Evolutionary conservation across 2,329 filamentous ascomycete species (phyloP), one percentile per base, ranked within the genome.

Genomic region (Trichophyton rubrum): DNA sequence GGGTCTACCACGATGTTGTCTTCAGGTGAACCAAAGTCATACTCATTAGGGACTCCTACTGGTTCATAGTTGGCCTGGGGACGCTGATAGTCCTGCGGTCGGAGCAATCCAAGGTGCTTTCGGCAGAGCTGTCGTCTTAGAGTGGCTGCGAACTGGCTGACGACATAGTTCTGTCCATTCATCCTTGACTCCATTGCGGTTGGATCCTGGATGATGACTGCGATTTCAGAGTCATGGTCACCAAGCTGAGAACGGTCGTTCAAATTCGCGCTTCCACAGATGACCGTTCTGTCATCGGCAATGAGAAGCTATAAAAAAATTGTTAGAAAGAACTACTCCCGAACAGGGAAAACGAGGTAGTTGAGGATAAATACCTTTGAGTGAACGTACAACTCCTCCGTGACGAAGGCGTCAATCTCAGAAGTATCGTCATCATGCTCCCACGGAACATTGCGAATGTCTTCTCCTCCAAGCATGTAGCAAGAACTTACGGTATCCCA

Each of bases 311-410:
- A 63, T 11, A n/a, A n/a, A 17, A 8, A 20, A 45, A 45, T 13
- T 11, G 24, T 45, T 49, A 45, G 43, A 15, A 22, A 13, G 9
- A 38, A 38, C 3, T 13, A 3, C 11, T 38, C 33, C 9, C 9
- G 33, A 41, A 20, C 5, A 8, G 27, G 5, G 8, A 6, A 15
- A 22, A 8, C 24, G 43, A 47, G 13, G 7, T 11, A 22, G 7
- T 11, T 3, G 20, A 43, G 38, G 33, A n/a, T 20, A 17, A 41
- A 41, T 59, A 59, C 80, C 76, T 97, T 99, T 30, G 85, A 88
- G 72, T 99, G 93, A 56, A 97, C 86, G 71, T 99, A 99, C 1
- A 97, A 82, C 73, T 99, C 92, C 71, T 99, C 93, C 70, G 96
- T 79, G 78, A 97, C 86, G 78, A 93, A 95, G 70, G 95, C 89